Conservation (phyloP, 805 yeast genomes). For the Wickerhamomyces chaumierensis region DNA sequence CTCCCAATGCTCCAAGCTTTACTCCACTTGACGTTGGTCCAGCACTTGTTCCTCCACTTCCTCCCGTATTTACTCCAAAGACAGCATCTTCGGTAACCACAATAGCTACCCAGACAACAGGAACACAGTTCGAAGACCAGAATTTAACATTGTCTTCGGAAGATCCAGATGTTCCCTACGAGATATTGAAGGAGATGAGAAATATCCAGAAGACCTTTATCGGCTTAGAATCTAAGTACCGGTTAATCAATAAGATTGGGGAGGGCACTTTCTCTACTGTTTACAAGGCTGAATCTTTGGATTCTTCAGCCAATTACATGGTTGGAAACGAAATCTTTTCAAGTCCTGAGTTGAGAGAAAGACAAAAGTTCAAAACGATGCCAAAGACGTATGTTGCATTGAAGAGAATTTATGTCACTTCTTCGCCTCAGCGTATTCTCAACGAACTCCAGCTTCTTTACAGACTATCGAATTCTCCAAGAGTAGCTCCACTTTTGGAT, state of each 20-base stretch:
- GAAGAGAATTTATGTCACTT: slow-evolving; percentile 88
- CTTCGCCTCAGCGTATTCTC: slow-evolving; percentile 83
- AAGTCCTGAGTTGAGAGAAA: slow-evolving; percentile 19
- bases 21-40: not conserved
- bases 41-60: not conserved
- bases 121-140: not conserved
- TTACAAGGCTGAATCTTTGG: slow-evolving; percentile 53
- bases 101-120: not conserved
- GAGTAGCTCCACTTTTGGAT: slow-evolving; percentile 83
- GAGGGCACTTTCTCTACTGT: slow-evolving; percentile 91
- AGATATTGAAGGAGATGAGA: slow-evolving; percentile 46
- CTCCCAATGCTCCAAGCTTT: too few species aligned
- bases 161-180: slow-evolving; percentile 35
- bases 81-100: not conserved
- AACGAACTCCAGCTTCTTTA: slow-evolving; percentile 78
- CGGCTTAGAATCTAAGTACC: slow-evolving; percentile 26
- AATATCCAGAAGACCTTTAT: slow-evolving; percentile 44
- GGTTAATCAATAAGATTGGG: slow-evolving; percentile 37
- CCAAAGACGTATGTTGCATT: slow-evolving; percentile 54
- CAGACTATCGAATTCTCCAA: slow-evolving; percentile 51
- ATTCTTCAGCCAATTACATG: slow-evolving; percentile 21
- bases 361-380: slow-evolving; percentile 21
- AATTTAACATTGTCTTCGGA: slow-evolving; percentile 16
- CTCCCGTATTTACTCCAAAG: not conserved
- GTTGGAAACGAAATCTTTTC: slow-evolving; percentile 22